Conservation (phyloP, 768 basidiomycete species). For the Daedaleopsis sinensis region DNA sequence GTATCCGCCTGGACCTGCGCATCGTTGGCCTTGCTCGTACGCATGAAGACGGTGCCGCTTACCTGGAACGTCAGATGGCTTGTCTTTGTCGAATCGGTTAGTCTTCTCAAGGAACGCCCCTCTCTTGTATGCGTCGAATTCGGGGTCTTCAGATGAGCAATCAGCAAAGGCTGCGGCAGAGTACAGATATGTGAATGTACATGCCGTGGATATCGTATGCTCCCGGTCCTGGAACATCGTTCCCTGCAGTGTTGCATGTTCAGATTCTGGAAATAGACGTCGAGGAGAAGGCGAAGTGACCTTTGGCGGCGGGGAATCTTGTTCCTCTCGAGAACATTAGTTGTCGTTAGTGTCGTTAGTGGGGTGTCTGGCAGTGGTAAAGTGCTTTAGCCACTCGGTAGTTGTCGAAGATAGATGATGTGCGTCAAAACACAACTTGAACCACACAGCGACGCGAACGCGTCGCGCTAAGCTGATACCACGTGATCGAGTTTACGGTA, state of each 20-base stretch:
- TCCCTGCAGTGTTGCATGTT: slow-evolving; percentile 31
- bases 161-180: not conserved
- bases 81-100: slow-evolving; percentile 52
- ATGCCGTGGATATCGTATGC: slow-evolving; percentile 50
- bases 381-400: not conserved
- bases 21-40: not conserved
- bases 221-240: slow-evolving; percentile 57
- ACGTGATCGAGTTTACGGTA: too few species aligned
- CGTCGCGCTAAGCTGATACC: too few species aligned
- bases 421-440: too few species aligned
- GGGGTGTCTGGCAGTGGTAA: not conserved
- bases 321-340: slow-evolving; percentile 52
- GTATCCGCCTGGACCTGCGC: slow-evolving; percentile 40
- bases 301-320: slow-evolving; percentile 38
- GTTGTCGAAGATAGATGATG: not conserved
- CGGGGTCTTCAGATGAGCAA: slow-evolving; percentile 37
- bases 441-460: too few species aligned
- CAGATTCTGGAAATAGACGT: not conserved
- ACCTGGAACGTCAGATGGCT: slow-evolving; percentile 47
- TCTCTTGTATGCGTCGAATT: slow-evolving; percentile 55
- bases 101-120: slow-evolving; percentile 62
- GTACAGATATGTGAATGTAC: not conserved
- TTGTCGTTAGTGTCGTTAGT: not conserved
- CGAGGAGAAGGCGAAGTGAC: not conserved
- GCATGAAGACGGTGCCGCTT: slow-evolving; percentile 2